These are phyloP conservation scores for Fusarium sterilihyphosum DNA, from an alignment of 2,329 filamentous ascomycete genomes.

Conservation along the genomic window DNA sequence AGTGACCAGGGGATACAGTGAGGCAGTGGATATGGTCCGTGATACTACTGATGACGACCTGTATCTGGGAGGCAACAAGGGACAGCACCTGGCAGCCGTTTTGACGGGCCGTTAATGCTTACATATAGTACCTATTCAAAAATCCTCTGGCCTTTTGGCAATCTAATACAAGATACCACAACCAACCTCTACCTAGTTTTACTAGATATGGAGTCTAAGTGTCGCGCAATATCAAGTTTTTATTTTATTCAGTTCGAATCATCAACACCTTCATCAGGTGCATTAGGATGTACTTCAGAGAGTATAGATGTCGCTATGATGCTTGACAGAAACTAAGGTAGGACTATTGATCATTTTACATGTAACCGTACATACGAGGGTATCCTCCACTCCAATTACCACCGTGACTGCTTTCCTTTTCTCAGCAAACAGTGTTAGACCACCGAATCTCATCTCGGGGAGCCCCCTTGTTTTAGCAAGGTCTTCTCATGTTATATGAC, in stretches of 20 bases:
- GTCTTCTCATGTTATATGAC: neutral
- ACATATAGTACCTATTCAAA: neutral
- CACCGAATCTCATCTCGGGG: neutral
- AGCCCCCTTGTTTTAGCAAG: neutral
- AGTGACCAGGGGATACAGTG: constrained; percentile 83
- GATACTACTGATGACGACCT: constrained; percentile 68
- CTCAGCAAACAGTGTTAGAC: neutral
- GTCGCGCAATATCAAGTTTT: neutral
- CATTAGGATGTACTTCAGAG: neutral
- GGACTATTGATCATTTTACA: neutral
- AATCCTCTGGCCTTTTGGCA: neutral
- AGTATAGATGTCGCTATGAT: neutral
- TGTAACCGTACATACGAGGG: neutral
- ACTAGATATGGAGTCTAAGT: neutral
- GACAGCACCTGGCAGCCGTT: constrained; percentile 60
- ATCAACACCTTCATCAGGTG: neutral
- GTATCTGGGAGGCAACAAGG: constrained; percentile 68
- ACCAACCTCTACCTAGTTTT: neutral
- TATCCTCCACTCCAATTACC: neutral
- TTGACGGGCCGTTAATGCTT: constrained; percentile 40
- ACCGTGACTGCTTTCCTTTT: neutral
- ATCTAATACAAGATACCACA: constrained; percentile 35
- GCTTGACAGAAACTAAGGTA: neutral
- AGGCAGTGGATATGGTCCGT: constrained; percentile 78
- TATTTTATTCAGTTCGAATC: neutral